These are phyloP conservation scores for Barnettozyma siamensis DNA, from an alignment of 805 yeast genomes.

Conservation along the genomic window DNA sequence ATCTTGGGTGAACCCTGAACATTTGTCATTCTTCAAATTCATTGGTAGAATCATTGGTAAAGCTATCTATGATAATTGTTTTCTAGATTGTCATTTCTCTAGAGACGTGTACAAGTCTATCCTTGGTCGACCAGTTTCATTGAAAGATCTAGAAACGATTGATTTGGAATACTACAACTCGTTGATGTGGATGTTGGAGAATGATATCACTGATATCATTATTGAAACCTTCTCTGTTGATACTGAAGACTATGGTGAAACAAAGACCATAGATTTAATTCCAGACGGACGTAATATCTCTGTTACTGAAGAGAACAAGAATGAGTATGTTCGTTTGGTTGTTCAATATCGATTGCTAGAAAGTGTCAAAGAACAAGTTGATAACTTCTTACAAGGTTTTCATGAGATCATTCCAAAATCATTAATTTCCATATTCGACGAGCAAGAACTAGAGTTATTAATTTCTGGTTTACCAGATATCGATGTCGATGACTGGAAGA, in stretches of 20 bases:
- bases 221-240: slow-evolving; percentile 93
- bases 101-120: slow-evolving; percentile 90
- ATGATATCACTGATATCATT: slow-evolving; percentile 92
- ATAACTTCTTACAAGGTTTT: slow-evolving; percentile 79
- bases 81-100: slow-evolving; percentile 90
- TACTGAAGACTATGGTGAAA: slow-evolving; percentile 90
- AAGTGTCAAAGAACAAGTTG: slow-evolving; percentile 84
- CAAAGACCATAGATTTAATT: slow-evolving; percentile 72
- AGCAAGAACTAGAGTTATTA: slow-evolving; percentile 87
- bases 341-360: slow-evolving; percentile 82
- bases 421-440: slow-evolving; percentile 81
- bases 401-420: slow-evolving; percentile 85
- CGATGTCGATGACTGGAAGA: slow-evolving; percentile 94
- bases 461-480: slow-evolving; percentile 95
- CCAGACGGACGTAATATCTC: slow-evolving; percentile 78
- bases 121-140: slow-evolving; percentile 69
- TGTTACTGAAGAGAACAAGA: slow-evolving; percentile 87
- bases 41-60: slow-evolving; percentile 93
- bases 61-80: slow-evolving; percentile 82
- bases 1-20: slow-evolving; percentile 90
- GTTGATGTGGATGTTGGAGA: slow-evolving; percentile 91
- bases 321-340: slow-evolving; percentile 77
- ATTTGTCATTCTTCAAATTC: slow-evolving; percentile 85
- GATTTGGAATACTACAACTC: slow-evolving; percentile 92
- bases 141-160: slow-evolving; percentile 90